Evolutionary conservation across 129 eudicot genomes (phyloP), one percentile per base, ranked within the genome.

Genomic region (Flaveria trinervia): DNA sequence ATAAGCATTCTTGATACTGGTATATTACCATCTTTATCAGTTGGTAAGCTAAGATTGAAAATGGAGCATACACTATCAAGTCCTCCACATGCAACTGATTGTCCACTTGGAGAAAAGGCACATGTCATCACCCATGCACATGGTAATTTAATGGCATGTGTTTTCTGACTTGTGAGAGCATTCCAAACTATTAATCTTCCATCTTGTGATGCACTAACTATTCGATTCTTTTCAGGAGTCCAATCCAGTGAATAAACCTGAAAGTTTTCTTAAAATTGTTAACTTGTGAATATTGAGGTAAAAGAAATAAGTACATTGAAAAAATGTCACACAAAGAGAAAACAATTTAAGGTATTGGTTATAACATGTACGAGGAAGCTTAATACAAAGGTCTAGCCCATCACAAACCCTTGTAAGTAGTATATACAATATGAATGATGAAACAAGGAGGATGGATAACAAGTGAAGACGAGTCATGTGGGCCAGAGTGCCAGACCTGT

Each of bases 41-140:
- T 81, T 65, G 88, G 89, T 65, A 96, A 84, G 82, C 84, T 89
- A 12, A 93, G 86, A 81, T 89, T 93, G 78, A 93, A 91, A 51
- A 93, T 86, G 43, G 97, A 90, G 85, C 98, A 93, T 2, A 87
- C 90, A 61, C 96, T 93, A 70, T 93, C 97, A 68, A 93, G 93
- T 15, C 97, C 98, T 75, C 98, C 98, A 65, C 96, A 93, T 44
- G 98, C 98, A 82, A 93, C 98, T 9, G 98, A 90, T 26, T 87
- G 98, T 39, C 97, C 98, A 54, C 71, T 86, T 26, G 96, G 98
- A 36, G 98, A 93, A 79, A 93, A 93, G 15, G 98, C 96, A 84
- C 98, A 93, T 49, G 98, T 89, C 98, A 90, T 93, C 54, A 93
- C 98, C 97, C 98, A 93, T 12, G 98, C 97, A 71, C 98, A 93